Base-by-base conservation (phyloP, 2,329 filamentous ascomycete genomes). In the Calonectria fujianensis region DNA sequence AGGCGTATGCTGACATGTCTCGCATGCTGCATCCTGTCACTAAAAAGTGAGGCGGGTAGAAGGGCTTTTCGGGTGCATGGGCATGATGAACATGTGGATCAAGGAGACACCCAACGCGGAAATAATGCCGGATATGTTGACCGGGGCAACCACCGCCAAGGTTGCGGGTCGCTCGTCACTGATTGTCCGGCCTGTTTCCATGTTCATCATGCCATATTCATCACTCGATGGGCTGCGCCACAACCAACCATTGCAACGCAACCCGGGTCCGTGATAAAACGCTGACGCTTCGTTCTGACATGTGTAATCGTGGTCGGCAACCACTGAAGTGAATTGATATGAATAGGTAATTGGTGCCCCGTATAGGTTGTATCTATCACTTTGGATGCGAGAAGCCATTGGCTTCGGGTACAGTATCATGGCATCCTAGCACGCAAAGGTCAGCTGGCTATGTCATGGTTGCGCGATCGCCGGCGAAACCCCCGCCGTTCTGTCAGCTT, bases 211-310 rank as follows among this genome's bases (percentile, higher is more conserved):
- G 37, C 57, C 57, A 63, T 16, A 39, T 39, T 35, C 57, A 37
- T 63, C 57, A 63, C 35, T 41, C 39, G 24, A 63, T 41, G 16
- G 57, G 57, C 57, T 63, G 57, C 24, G 57, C 57, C 57, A 41
- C 57, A 39, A 39, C 35, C 35, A 63, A 18, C 57, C 24, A 29
- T 41, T 63, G 57, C 57, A 63, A 63, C 57, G 27, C 35, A 41
- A 27, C 10, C 57, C 20, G 24, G 57, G 37, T 29, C 41, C 14
- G n/a, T 18, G 31, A 27, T 63, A 35, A 39, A 14, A 63, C 57
- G 39, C 37, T 24, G 13, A 45, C 29, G 20, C 18, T 29, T 18
- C 39, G 8, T 8, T 29, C n/a, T 3, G 9, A 41, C 13, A 5
- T 41, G 24, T 24, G 45, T 48, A 48, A 24, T 24, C 9, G 5